Evolutionary conservation across 805 yeast species (phyloP), one percentile per base, ranked within the genome.

Genomic region (Candida verbasci): DNA sequence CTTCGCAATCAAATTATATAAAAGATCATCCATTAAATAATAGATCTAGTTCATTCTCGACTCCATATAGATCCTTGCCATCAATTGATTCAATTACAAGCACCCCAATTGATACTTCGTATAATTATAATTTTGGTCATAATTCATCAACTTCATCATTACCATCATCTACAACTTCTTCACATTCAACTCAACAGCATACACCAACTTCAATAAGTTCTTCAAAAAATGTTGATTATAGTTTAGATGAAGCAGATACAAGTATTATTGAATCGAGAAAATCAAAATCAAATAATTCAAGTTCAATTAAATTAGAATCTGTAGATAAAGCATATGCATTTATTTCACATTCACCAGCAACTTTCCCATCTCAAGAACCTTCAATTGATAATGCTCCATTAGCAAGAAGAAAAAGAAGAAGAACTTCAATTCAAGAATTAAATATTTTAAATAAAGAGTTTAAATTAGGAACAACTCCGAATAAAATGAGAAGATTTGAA

Each of bases 381-480:
- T 63, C 70, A 38, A 86, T 87, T 39, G 96, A 88, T 60, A 86
- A 89, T 54, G 87, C 87, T n/a, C 88, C 88, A 33, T 68, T 89
- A 40, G 97, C 96, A 1, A 80, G 97, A 49, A 79, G 97, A 39
- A 91, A 91, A 58, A 78, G 98, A 63, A 80, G 98, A 65, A 82
- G 97, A 67, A 93, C 98, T 1, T 81, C 95, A 1, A 93, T 95
- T 2, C 74, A 76, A 39, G 97, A 93, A 60, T 72, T 91, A 45
- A 70, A 82, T 17, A 78, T 93, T 36, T 72, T 93, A 41, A 93
- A 88, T 59, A 61, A 70, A 24, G 96, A 88, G 63, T 93, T 91
- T 52, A 72, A 72, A 34, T 54, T 65, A 33, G 88, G 95, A 41
- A 68, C 79, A 29, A 86, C 95, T 34, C 98, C 98, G 31, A 82